Evolutionary conservation across 208 protist genomes (phyloP).

Genomic region (Phytomonas sp.): DNA sequence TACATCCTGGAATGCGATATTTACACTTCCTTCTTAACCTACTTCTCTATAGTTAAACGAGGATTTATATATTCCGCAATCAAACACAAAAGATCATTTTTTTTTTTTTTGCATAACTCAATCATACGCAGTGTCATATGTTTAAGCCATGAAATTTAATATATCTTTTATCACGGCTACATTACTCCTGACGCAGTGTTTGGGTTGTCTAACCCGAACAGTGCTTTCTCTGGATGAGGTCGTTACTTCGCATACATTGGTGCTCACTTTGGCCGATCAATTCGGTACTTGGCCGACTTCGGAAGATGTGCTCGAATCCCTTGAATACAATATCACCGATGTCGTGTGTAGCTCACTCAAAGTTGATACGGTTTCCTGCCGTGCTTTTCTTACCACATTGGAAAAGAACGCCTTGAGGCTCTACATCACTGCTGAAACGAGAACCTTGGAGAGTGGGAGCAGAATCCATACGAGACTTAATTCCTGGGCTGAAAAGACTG

Average conservation of each 20-base stretch:
- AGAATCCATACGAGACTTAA: not conserved
- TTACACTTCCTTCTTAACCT: not conserved
- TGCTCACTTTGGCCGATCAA: not conserved
- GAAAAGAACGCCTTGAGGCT: not conserved
- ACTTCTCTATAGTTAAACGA: not conserved
- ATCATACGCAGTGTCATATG: not conserved
- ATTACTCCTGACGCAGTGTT: not conserved
- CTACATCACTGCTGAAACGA: not conserved
- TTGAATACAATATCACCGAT: not conserved
- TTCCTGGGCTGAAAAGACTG: not conserved
- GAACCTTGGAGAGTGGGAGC: not conserved
- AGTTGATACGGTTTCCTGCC: not conserved
- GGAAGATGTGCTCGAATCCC: not conserved
- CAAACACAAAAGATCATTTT: not conserved
- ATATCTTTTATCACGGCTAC: not conserved
- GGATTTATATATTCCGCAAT: not conserved
- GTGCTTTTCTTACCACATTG: not conserved
- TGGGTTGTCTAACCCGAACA: not conserved
- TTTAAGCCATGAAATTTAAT: not conserved
- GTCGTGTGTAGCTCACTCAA: not conserved
- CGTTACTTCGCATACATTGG: not conserved
- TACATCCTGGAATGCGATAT: not conserved
- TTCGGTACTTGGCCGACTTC: not conserved
- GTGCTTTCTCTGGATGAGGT: not conserved
- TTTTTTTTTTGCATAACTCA: not conserved